These are phyloP conservation scores for Stagonosporopsis cucurbitacearum DNA, from an alignment of 2,329 filamentous ascomycete species.

Conservation along the genomic window DNA sequence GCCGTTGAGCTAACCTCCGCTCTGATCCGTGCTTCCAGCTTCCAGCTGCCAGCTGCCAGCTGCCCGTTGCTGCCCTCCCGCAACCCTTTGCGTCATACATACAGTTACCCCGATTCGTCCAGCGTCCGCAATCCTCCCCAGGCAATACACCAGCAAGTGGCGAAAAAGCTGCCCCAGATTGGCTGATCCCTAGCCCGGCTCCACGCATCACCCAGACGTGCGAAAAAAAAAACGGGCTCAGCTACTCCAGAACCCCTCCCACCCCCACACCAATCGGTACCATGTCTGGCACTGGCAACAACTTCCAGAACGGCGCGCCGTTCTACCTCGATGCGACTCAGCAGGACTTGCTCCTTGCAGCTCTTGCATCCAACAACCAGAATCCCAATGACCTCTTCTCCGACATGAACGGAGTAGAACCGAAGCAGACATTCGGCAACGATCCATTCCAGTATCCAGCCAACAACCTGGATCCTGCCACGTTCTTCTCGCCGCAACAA, in stretches of 20 bases:
- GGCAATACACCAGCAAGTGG: slow-evolving; percentile 11
- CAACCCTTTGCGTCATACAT: slow-evolving; percentile 23
- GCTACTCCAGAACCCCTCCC: not conserved
- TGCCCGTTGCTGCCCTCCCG: slow-evolving; percentile 1
- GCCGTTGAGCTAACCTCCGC: slow-evolving; percentile 15
- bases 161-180: slow-evolving; percentile 9
- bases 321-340: slow-evolving; percentile 56
- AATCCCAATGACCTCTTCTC: slow-evolving; percentile 40
- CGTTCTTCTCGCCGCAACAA: slow-evolving; percentile 50
- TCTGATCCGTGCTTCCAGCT: slow-evolving; percentile 19
- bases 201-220: not conserved
- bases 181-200: slow-evolving; percentile 9
- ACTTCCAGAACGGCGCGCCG: slow-evolving; percentile 49
- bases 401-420: slow-evolving; percentile 7
- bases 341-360: slow-evolving; percentile 57
- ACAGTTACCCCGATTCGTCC: slow-evolving; percentile 3
- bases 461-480: slow-evolving; percentile 41
- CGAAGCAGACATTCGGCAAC: slow-evolving; percentile 28
- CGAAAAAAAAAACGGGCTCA: not conserved
- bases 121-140: slow-evolving; percentile 4
- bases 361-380: slow-evolving; percentile 55
- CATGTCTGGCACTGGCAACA: slow-evolving; percentile 49
- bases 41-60: slow-evolving; percentile 12
- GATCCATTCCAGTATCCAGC: slow-evolving; percentile 42
- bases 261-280: slow-evolving; percentile 30